Base-by-base conservation (phyloP, 2,329 filamentous ascomycete species). In the Huntiella bhutanensis region DNA sequence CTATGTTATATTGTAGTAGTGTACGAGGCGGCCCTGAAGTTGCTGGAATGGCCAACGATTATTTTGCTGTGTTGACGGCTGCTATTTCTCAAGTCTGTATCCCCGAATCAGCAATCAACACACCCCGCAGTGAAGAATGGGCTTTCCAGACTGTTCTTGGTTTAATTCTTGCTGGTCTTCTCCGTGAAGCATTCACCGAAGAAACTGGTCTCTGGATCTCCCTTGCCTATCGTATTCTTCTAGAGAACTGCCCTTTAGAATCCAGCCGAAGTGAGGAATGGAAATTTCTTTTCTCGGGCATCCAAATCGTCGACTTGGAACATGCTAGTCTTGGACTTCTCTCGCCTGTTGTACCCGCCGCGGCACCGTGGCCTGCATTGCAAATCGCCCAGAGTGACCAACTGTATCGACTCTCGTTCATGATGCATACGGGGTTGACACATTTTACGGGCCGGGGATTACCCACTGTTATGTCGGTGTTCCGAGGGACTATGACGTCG, bases 171-270 rank as follows among this genome's bases (percentile, higher is more conserved):
- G 62, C 62, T 2, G 61, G 62, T 0, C 56, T 66, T 1, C 55
- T 64, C 1, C 60, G 57, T 4, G 63, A 66, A 46, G 64, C 58
- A n/a, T 60, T 59, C n/a, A 60, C 60, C 8, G 56, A 58, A 17
- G 59, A 64, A 42, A 65, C 64, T 1, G 63, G 63, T 1, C 56
- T 64, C 1, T 66, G 63, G 63, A 65, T 66, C 8, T 60, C 62
- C 1, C 56, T 65, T 3, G 64, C 61, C 0, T 65, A 65, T 49
- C 57, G 62, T 1, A 53, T 66, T 4, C 58, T 62, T 4, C 52
- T 66, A 4, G 62, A 65, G 44, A 58, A 64, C 40, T 65, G 62
- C 38, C 62, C 63, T 3, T 8, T 15, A 5, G 33, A 16, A 15
- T 45, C 43, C 8, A n/a, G 11, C 4, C 34, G 54, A n/a, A 59